Evolutionary conservation across 306 rosid genomes (phyloP).

Genomic region (Quercus variabilis): DNA sequence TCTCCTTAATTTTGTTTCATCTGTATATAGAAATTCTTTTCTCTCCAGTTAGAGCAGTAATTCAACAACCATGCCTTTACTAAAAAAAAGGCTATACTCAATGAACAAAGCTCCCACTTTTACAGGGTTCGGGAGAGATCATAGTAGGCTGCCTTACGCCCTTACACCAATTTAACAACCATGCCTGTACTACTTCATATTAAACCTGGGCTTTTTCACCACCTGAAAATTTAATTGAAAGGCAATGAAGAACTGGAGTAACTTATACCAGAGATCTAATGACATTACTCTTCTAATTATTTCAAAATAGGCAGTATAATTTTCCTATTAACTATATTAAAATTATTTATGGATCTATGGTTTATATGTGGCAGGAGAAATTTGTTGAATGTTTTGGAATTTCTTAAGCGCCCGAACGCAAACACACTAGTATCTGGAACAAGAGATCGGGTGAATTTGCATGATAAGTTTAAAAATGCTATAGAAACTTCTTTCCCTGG

Average conservation of each 20-base stretch:
- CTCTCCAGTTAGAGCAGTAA: neutral
- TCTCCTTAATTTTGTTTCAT: neutral
- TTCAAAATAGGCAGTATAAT: neutral
- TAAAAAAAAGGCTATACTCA: too few species aligned
- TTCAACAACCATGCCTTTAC: neutral
- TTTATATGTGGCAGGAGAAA: conserved; percentile 64
- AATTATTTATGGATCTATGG: neutral
- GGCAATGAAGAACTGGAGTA: neutral
- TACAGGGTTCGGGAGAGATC: too few species aligned
- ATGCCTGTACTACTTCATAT: neutral
- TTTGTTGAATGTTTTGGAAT: conserved; percentile 79
- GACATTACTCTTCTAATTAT: conserved; percentile 1
- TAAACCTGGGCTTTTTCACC: conserved; percentile 1
- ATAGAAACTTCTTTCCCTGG: conserved; percentile 74
- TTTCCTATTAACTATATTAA: neutral
- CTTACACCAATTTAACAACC: neutral
- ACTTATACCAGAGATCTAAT: neutral
- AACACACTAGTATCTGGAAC: conserved; percentile 83
- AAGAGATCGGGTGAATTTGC: conserved; percentile 77
- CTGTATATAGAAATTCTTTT: neutral
- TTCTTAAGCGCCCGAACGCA: conserved; percentile 83
- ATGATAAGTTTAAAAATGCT: conserved; percentile 71
- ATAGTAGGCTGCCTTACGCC: too few species aligned
- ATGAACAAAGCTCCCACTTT: too few species aligned
- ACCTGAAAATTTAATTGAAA: neutral